Percentiles rank a stretch among this genome's conserved stretches.
phyloP scores from a whole-genome alignment of 257 asterid genomes.

The Solanum piurae region DNA sequence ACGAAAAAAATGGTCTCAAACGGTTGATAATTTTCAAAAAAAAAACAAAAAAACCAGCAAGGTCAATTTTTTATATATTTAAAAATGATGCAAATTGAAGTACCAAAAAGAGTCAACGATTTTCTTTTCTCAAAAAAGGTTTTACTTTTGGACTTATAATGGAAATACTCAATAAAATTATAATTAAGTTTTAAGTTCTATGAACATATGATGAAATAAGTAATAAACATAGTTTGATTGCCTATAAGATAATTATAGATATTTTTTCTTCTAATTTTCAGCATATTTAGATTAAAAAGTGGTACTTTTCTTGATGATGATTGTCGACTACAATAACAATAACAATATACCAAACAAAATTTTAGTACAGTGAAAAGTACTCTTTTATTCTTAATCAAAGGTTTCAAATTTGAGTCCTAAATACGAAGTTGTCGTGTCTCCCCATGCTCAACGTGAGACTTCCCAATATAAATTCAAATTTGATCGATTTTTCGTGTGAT shows the following conservation, averaged over 20 bases:
- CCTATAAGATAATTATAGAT: neutral
- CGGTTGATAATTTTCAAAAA: too few relatives aligned
- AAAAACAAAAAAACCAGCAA: too few relatives aligned
- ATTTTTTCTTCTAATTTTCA: neutral
- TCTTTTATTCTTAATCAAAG: accelerated
- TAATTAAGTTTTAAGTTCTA: neutral
- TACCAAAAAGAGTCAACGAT: neutral
- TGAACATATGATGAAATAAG: neutral
- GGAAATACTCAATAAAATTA: neutral
- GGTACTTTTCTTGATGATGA: neutral
- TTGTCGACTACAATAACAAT: neutral
- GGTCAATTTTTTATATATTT: too few relatives aligned
- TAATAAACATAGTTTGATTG: neutral
- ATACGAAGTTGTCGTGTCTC: too few relatives aligned
- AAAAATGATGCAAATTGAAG: neutral
- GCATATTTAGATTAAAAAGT: neutral
- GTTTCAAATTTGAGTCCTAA: accelerated
- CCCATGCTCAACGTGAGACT: too few relatives aligned
- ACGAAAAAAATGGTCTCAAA: accelerated
- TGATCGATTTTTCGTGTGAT: too few relatives aligned
- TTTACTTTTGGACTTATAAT: neutral
- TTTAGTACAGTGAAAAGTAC: too few relatives aligned
- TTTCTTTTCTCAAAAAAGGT: neutral
- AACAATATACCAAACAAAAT: too few relatives aligned
- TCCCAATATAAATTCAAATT: too few relatives aligned